Conservation (phyloP, 768 basidiomycete species). For the Boletellus sp. region DNA sequence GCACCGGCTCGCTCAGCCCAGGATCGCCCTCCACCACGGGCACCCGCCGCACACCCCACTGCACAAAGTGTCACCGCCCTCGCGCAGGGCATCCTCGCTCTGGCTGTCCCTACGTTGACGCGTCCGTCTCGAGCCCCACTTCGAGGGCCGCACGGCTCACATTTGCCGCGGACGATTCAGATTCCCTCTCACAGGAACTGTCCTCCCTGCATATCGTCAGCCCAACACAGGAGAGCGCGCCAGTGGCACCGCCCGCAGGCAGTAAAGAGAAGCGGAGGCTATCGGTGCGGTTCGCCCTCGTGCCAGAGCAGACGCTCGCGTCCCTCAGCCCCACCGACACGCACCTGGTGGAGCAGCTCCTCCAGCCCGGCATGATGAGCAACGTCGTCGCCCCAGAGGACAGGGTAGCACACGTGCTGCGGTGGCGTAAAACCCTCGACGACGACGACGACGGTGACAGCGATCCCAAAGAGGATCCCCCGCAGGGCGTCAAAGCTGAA, state of each 20-base stretch:
- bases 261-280: conserved; percentile 22
- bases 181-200: conserved; percentile 41
- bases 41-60: conserved; percentile 50
- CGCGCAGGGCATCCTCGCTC: conserved; percentile 59
- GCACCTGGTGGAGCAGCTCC: conserved; percentile 44
- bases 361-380: conserved; percentile 41
- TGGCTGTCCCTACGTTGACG: conserved; percentile 50
- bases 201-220: conserved; percentile 43
- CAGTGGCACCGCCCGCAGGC: conserved; percentile 3
- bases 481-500: conserved; percentile 4
- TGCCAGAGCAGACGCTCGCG: conserved; percentile 41
- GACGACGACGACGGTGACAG: conserved; percentile 29
- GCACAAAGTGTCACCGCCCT: conserved; percentile 53
- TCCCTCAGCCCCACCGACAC: conserved; percentile 49
- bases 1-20: conserved; percentile 2
- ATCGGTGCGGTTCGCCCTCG: conserved; percentile 29
- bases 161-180: conserved; percentile 19
- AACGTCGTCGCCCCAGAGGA: conserved; percentile 23
- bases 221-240: conserved; percentile 16
- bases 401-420: conserved; percentile 26
- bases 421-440: conserved; percentile 33
- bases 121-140: conserved; percentile 14
- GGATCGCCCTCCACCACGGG: conserved; percentile 32
- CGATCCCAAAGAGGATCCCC: conserved; percentile 33
- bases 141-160: conserved; percentile 1